A percentile compares a stretch with the other conserved stretches of the same genome.
These are phyloP conservation scores for Macroventuria anomochaeta DNA, from an alignment of 2,329 filamentous ascomycete species.

Conservation along the genomic window DNA sequence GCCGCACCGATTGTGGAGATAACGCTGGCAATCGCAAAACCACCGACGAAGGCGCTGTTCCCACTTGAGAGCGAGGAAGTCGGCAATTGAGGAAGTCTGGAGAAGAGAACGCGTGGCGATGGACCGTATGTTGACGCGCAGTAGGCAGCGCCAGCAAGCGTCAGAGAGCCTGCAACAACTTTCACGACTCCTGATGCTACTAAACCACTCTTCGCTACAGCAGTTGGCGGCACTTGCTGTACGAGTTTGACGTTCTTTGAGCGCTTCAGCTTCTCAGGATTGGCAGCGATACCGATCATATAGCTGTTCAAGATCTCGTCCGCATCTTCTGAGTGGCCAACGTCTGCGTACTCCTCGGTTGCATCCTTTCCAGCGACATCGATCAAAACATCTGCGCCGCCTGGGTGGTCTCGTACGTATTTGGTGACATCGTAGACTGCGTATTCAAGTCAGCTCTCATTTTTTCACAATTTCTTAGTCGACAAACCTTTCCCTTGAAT, in stretches of 20 bases:
- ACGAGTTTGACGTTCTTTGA: conserved; percentile 48
- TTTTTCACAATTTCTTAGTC: background rate
- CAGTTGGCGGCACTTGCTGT: conserved; percentile 35
- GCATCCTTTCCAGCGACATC: conserved; percentile 54
- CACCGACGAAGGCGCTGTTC: conserved; percentile 18
- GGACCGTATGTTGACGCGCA: conserved; percentile 20
- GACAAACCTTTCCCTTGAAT: conserved; percentile 54
- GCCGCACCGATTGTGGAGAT: conserved; percentile 25
- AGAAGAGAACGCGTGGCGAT: conserved; percentile 13
- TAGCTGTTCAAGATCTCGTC: conserved; percentile 50
- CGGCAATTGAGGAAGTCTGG: conserved; percentile 10
- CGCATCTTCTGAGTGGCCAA: conserved; percentile 56
- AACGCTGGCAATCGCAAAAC: conserved; percentile 28
- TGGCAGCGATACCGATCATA: conserved; percentile 34
- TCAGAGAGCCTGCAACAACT: conserved; percentile 15
- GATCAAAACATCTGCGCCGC: conserved; percentile 49
- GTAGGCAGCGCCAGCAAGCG: conserved; percentile 20
- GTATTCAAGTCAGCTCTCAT: background rate
- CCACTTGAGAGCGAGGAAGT: conserved; percentile 10
- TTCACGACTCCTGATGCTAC: conserved; percentile 14
- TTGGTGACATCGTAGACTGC: conserved; percentile 64
- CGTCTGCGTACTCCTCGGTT: conserved; percentile 53
- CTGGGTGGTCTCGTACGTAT: conserved; percentile 65
- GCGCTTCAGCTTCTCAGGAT: conserved; percentile 21
- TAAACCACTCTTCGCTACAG: conserved; percentile 2